Evolutionary conservation across 345 rosid species (phyloP).

Genomic region (Trapa incisa): DNA sequence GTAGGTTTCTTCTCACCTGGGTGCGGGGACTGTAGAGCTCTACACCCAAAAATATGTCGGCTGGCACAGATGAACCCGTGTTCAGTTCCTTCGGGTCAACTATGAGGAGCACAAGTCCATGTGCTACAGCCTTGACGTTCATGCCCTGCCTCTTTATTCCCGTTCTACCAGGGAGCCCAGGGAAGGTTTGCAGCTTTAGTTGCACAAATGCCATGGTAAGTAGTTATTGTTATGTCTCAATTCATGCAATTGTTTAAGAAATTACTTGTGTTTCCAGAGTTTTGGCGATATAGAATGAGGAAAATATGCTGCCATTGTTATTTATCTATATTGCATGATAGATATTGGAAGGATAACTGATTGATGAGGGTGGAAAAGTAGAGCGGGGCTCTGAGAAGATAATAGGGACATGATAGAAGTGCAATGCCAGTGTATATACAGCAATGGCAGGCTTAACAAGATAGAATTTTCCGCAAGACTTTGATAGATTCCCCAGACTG

Average conservation of each 20-base stretch:
- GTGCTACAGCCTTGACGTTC: constrained; percentile 88
- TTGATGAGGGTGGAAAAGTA: too few species aligned
- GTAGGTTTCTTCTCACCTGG: constrained; percentile 96
- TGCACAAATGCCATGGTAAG: constrained; percentile 96
- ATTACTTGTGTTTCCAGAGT: too few species aligned
- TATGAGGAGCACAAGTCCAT: constrained; percentile 91
- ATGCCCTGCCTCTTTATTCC: constrained; percentile 84
- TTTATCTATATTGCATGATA: too few species aligned
- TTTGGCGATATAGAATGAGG: too few species aligned
- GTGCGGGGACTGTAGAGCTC: constrained; percentile 92
- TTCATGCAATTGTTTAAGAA: neutral
- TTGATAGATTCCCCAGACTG: neutral
- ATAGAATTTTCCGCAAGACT: too few species aligned
- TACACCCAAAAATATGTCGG: constrained; percentile 94
- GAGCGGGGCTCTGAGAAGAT: too few species aligned
- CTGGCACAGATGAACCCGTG: constrained; percentile 67
- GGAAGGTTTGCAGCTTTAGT: constrained; percentile 91
- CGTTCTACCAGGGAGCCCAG: constrained; percentile 74
- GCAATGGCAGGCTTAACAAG: too few species aligned
- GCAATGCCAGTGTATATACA: too few species aligned
- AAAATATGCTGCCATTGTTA: too few species aligned
- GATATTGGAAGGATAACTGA: too few species aligned
- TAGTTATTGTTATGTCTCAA: neutral
- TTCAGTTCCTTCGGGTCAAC: constrained; percentile 75
- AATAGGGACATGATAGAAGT: too few species aligned